Evolutionary conservation across 2,329 filamentous ascomycete species (phyloP), one percentile per base, ranked within the genome.

Genomic region (Onygena corvina): DNA sequence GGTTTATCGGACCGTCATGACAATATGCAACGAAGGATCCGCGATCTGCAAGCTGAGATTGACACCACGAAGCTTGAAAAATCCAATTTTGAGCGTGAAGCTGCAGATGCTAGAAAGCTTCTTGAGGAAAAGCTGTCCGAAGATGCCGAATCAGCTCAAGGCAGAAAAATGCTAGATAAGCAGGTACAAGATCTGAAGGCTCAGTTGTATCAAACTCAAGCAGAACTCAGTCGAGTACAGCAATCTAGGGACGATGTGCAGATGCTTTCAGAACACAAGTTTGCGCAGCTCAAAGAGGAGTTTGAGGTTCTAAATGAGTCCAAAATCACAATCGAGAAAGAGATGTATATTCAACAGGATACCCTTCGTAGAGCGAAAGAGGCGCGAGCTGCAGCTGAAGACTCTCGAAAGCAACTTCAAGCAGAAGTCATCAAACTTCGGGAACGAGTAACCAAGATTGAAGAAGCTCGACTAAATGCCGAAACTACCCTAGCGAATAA

Each of bases 261-360:
- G 55, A 79, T 94, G 57, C 82, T 96, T 50, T 81, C 86, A 3
- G 88, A 95, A 57, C 89, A 94, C 68, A 93, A 92, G 63, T 86
- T 83, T 59, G 75, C 84, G 38, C 79, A 83, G 46, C 73, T 98
- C 52, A 83, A 89, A 62, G 81, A 89, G 21, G 88, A 96, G 56
- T 94, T 81, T 58, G 83, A 93, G 46, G 78, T 80, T 29, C 74
- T 96, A 29, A 94, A 94, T 59, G 88, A 95, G 55, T 83, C 87
- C 23, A 98, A 98, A 67, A 94, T 95, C 59, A 94, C 82, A 42
- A 94, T 98, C 54, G 90, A 98, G 66, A 96, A 95, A 65, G 90
- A 96, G 66, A 82, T 98, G 64, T 96, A 96, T 63, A 83, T 86
- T 3, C 90, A 96, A 61, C 89, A 95, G 64, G 90, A 98, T 61